Conservation (phyloP, 2,329 filamentous ascomycete genomes). For the Alternaria ethzedia region DNA sequence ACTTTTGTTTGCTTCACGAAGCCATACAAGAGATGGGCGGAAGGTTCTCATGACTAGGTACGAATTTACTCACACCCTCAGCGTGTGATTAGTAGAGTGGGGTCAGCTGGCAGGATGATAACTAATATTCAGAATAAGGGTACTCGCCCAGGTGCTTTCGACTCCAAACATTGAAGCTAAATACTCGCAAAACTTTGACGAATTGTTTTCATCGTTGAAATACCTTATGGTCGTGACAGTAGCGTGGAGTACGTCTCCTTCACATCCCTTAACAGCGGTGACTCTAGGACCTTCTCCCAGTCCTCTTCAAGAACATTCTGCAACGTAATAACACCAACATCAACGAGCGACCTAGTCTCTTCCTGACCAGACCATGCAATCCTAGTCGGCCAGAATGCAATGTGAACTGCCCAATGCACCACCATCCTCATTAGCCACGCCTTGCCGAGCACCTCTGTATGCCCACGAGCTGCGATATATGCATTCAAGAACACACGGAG, state of each 20-base stretch:
- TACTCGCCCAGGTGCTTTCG: not conserved
- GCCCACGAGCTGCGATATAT: conserved; percentile 22
- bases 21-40: accelerated
- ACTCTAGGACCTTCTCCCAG: conserved; percentile 29
- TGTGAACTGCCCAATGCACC: conserved; percentile 46
- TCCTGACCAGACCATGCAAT: conserved; percentile 38
- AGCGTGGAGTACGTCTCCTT: conserved; percentile 7
- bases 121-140: not conserved
- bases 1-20: not conserved
- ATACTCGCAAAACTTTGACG: not conserved
- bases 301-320: conserved; percentile 18
- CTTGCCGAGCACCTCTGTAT: conserved; percentile 8
- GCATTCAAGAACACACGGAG: conserved; percentile 34
- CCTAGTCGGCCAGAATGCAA: conserved; percentile 44
- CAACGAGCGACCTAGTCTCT: conserved; percentile 34
- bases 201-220: not conserved
- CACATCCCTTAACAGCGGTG: conserved; percentile 17
- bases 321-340: conserved; percentile 27
- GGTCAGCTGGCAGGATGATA: not conserved
- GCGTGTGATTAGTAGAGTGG: not conserved
- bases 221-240: not conserved
- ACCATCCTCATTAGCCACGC: conserved; percentile 35
- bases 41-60: not conserved
- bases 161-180: not conserved
- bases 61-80: not conserved